phyloP scores from a whole-genome alignment of 495 filamentous ascomycete species.

The Trichocladium uniseriatum region DNA sequence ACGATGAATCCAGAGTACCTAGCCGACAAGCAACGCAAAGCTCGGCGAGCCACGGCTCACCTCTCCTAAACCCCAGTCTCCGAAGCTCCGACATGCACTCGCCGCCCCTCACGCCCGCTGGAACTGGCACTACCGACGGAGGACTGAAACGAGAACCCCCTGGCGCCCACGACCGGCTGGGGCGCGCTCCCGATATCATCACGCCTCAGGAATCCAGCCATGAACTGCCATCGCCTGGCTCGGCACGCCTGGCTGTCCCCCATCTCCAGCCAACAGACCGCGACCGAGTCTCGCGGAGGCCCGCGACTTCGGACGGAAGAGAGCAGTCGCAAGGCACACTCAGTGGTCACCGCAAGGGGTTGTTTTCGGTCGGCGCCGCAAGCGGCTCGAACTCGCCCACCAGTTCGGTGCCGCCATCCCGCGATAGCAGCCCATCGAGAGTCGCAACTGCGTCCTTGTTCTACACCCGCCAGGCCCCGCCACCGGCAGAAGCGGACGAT shows the following conservation, averaged over 20 bases:
- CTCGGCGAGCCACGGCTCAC: constrained; percentile 35
- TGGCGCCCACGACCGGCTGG: constrained; percentile 24
- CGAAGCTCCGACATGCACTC: constrained; percentile 62
- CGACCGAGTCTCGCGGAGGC: constrained; percentile 26
- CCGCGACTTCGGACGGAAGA: constrained; percentile 33
- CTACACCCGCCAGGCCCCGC: constrained; percentile 63
- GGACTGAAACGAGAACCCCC: constrained; percentile 20
- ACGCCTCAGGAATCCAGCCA: constrained; percentile 48
- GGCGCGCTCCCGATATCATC: constrained; percentile 47
- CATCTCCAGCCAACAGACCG: constrained; percentile 13
- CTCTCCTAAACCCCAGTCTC: constrained; percentile 33
- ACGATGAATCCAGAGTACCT: constrained; percentile 30
- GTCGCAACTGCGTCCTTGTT: constrained; percentile 46
- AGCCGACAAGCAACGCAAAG: constrained; percentile 29
- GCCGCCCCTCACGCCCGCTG: constrained; percentile 82
- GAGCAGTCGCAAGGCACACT: constrained; percentile 22
- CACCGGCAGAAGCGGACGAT: constrained; percentile 73
- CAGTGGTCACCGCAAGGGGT: constrained; percentile 50
- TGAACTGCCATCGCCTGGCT: constrained; percentile 27
- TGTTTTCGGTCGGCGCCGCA: constrained; percentile 68
- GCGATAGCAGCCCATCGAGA: constrained; percentile 55
- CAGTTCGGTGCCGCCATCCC: constrained; percentile 58
- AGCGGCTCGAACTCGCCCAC: constrained; percentile 43
- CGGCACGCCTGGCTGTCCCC: constrained; percentile 13
- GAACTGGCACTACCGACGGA: constrained; percentile 40